Percentiles rank a stretch among this genome's conserved stretches.
phyloP scores from a whole-genome alignment of 345 rosid species.

The Passiflora organensis region DNA sequence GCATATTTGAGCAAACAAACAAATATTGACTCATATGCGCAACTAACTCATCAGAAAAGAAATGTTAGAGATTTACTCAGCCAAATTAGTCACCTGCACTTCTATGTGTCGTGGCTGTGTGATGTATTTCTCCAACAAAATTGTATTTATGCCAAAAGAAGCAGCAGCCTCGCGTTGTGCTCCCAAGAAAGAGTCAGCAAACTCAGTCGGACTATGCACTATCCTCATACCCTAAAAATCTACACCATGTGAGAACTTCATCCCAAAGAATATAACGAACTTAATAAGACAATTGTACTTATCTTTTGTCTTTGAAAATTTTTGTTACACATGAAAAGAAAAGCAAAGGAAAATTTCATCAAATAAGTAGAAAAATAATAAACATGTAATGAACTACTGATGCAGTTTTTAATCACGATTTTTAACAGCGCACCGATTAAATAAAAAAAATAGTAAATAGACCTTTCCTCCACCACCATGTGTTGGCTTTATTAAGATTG shows the following conservation, averaged over 20 bases:
- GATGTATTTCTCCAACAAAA: constrained; percentile 90
- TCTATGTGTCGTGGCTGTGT: constrained; percentile 88
- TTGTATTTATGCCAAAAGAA: constrained; percentile 80
- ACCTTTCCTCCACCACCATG: constrained; percentile 99
- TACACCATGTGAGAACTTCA: constrained; percentile 23
- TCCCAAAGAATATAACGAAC: constrained; percentile 14
- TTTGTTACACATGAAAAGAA: neutral
- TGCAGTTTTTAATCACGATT: neutral
- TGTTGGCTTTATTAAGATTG: constrained; percentile 84
- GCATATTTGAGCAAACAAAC: neutral
- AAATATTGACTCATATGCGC: neutral
- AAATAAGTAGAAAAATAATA: neutral
- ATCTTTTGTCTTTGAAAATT: too few species aligned
- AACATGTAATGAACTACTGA: neutral
- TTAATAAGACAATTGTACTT: neutral
- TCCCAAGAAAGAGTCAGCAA: constrained; percentile 78
- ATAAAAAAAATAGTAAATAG: constrained; percentile 6
- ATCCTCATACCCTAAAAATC: constrained; percentile 87
- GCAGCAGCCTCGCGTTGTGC: constrained; percentile 96
- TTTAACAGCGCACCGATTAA: neutral
- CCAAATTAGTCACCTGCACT: constrained; percentile 63
- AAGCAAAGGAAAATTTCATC: neutral
- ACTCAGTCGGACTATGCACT: constrained; percentile 56
- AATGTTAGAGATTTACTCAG: neutral
- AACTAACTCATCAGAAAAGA: neutral